Percentiles rank a stretch among this genome's conserved stretches.
Evolutionary conservation across 176 grass and related monocot species (phyloP).

Genomic region (Pontederia crassipes): DNA sequence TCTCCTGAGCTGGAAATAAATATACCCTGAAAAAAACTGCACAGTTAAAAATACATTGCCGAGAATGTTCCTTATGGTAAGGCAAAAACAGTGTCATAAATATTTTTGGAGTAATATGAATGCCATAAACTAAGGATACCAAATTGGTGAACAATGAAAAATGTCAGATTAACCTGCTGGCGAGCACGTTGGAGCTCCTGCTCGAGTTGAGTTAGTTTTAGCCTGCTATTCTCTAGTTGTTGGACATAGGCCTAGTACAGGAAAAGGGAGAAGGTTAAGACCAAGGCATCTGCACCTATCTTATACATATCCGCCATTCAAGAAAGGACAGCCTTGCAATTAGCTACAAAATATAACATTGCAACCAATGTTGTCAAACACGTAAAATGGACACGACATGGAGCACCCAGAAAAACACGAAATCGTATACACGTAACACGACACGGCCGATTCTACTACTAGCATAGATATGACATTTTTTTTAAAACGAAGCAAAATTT

Average conservation of each 20-base stretch:
- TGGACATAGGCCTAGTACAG: conserved; percentile 85
- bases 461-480: too few relatives aligned
- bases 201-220: conserved; percentile 96
- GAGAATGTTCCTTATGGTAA: neutral
- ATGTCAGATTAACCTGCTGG: conserved; percentile 40
- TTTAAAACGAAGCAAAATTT: too few relatives aligned
- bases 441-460: too few relatives aligned
- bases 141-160: neutral
- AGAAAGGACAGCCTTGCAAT: too few relatives aligned
- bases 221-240: conserved; percentile 97
- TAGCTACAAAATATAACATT: too few relatives aligned
- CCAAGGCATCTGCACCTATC: neutral
- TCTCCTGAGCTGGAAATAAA: conserved; percentile 98
- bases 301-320: too few relatives aligned
- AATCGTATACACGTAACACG: too few relatives aligned
- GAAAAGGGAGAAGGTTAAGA: conserved; percentile 9
- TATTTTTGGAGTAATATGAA: neutral
- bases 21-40: conserved; percentile 60
- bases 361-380: too few relatives aligned
- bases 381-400: too few relatives aligned
- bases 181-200: conserved; percentile 94
- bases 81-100: too few relatives aligned
- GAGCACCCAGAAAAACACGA: too few relatives aligned
- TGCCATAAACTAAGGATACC: neutral
- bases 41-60: neutral